A percentile compares a stretch with the other conserved stretches of the same genome.
phyloP scores from a whole-genome alignment of 176 grass and related monocot genomes.

The Paspalum notatum region DNA sequence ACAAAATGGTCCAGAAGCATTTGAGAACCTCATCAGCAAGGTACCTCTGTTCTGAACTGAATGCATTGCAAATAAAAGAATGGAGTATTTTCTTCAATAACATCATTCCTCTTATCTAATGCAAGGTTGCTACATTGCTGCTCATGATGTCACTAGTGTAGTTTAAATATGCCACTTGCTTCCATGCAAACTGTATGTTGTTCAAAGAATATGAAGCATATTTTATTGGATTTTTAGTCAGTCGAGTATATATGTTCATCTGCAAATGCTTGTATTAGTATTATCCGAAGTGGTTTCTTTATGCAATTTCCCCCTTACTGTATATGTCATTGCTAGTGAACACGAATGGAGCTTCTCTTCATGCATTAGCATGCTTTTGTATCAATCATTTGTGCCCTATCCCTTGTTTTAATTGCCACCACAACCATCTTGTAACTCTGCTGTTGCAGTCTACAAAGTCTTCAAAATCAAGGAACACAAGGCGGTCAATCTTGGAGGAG shows the following conservation, averaged over 20 bases:
- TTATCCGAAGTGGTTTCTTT: neutral
- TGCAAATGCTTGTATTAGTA: neutral
- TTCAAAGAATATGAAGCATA: neutral
- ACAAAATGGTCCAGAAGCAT: constrained; percentile 83
- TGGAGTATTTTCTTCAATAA: neutral
- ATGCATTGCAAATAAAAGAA: constrained; percentile 3
- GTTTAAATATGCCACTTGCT: neutral
- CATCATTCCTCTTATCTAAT: constrained; percentile 2
- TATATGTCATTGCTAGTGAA: neutral
- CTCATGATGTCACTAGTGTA: constrained; percentile 17
- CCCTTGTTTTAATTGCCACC: neutral
- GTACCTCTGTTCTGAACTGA: constrained; percentile 49
- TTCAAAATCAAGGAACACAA: constrained; percentile 54
- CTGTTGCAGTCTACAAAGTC: constrained; percentile 63
- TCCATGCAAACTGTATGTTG: constrained; percentile 7
- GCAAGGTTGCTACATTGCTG: constrained; percentile 3
- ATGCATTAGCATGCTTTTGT: neutral
- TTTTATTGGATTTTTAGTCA: neutral
- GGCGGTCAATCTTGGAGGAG: constrained; percentile 67
- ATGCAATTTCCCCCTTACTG: neutral
- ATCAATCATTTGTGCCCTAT: neutral
- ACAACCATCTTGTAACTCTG: neutral
- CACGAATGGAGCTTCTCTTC: neutral
- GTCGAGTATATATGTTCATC: neutral
- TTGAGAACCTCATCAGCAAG: constrained; percentile 93